Conservation (phyloP, 768 basidiomycete species). For the Udeniomyces megalosporus region DNA sequence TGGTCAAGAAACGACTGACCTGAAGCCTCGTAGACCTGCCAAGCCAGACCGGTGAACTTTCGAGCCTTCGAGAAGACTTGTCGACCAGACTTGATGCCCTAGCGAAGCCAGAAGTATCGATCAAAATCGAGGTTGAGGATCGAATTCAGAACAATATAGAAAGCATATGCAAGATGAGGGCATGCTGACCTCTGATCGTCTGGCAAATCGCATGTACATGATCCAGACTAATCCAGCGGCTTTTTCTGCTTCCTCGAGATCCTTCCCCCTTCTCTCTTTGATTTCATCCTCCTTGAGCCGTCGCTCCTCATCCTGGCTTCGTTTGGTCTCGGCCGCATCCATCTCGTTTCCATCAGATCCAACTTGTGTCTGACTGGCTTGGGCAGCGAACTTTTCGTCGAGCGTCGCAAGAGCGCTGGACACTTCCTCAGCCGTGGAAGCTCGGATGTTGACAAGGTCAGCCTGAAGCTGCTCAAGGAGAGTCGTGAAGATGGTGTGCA, state of each 20-base stretch:
- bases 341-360: background rate
- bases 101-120: background rate
- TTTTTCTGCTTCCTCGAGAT: conserved; percentile 41
- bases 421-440: conserved; percentile 20
- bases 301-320: conserved; percentile 23
- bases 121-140: background rate
- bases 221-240: conserved; percentile 56
- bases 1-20: conserved; percentile 37
- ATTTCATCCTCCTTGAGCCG: conserved; percentile 25
- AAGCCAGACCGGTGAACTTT: conserved; percentile 40
- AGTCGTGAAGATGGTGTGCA: conserved; percentile 54
- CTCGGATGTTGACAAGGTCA: conserved; percentile 25
- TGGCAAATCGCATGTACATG: conserved; percentile 84
- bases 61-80: conserved; percentile 66
- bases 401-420: background rate
- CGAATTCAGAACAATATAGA: background rate
- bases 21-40: conserved; percentile 88
- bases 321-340: conserved; percentile 32
- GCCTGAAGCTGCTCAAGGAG: conserved; percentile 49
- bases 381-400: background rate
- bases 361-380: background rate
- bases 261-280: conserved; percentile 22
- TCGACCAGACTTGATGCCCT: conserved; percentile 61
- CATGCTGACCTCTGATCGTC: conserved; percentile 53
- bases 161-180: background rate